Base-by-base conservation (phyloP, 1,139 yeast genomes). In the Taiozyma sp. region DNA sequence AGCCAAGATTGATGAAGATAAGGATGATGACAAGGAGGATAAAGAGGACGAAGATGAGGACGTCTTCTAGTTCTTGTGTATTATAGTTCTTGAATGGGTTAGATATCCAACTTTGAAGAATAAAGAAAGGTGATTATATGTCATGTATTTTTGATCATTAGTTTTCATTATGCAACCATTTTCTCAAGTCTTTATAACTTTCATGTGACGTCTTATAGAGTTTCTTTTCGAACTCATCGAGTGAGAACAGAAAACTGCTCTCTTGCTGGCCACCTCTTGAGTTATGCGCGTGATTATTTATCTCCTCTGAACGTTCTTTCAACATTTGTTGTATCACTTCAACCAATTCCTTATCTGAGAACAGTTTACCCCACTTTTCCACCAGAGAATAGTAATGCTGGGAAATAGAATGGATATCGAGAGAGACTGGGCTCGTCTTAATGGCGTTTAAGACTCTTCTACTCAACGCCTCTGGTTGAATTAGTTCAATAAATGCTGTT, bases 211-310 rank as follows among this genome's bases (percentile, higher is more conserved):
- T 65, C 56, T 74, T 78, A 67, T 80, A 88, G 50, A 88, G 63
- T 45, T 67, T 68, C 63, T 78, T 80, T 62, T 89, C 97, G 64
- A 80, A 85, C 61, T 84, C 93, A 63, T 90, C 97, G 56, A 89
- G 71, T 14, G 83, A 80, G 55, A 77, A 72, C 50, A 85, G 62
- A 58, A 88, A 86, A 42, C 76, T 79, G 24, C 68, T 56, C 24
- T 63, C 64, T 48, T 67, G 71, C 32, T 56, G 61, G 9, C 66
- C 61, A 16, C 72, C 70, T 42, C 69, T 63, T 39, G 80, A 73
- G 56, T 82, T 82, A 52, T 75, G 77, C 3, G 96, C 91, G 61
- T 75, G 80, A 62, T 85, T 90, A 62, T 84, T 83, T 43, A 90
- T 81, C 60, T 81, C 85, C 53, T 80, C 78, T 0, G 91, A 79